These are phyloP conservation scores for Thermothielavioides terrestris DNA, from an alignment of 495 filamentous ascomycete genomes.

Conservation along the genomic window DNA sequence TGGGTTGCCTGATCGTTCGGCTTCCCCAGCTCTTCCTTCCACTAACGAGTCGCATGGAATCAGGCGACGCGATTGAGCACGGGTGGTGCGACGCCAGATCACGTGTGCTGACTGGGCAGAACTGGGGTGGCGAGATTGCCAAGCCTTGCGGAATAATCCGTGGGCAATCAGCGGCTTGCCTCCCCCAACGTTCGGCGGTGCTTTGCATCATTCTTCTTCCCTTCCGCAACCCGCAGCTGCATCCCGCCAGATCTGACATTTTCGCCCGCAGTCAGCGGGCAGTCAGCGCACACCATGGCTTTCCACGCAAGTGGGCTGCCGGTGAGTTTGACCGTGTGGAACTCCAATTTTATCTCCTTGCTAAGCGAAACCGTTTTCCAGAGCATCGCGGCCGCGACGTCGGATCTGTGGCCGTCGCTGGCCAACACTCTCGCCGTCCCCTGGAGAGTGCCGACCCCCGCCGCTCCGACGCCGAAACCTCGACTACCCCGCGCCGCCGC, in stretches of 20 bases:
- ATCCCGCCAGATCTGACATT: no score
- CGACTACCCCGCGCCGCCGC: not conserved
- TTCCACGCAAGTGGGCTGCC: constrained; percentile 37
- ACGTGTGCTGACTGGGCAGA: constrained; percentile 11
- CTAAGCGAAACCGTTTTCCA: constrained; percentile 6
- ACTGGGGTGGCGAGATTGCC: constrained; percentile 10
- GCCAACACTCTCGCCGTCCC: constrained; percentile 38
- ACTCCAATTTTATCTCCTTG: not conserved
- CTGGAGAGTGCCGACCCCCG: constrained; percentile 24
- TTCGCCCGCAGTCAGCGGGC: no score
- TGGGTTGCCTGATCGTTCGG: no score
- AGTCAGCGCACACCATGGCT: constrained; percentile 27
- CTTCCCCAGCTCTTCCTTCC: no score
- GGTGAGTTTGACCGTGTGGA: no score
- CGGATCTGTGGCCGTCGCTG: constrained; percentile 50
- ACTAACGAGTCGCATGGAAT: no score
- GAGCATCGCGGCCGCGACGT: constrained; percentile 42
- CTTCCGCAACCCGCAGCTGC: constrained; percentile 6
- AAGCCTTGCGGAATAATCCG: constrained; percentile 3
- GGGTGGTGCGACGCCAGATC: no score
- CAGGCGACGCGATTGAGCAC: no score
- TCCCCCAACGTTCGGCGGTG: constrained; percentile 6
- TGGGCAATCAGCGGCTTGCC: constrained; percentile 8
- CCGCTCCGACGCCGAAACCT: constrained; percentile 4
- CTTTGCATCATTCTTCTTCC: constrained; percentile 13